Evolutionary conservation across 352 stramenopile species (phyloP), one percentile per base, ranked within the genome.

Genomic region (Globisporangium echinulatum): DNA sequence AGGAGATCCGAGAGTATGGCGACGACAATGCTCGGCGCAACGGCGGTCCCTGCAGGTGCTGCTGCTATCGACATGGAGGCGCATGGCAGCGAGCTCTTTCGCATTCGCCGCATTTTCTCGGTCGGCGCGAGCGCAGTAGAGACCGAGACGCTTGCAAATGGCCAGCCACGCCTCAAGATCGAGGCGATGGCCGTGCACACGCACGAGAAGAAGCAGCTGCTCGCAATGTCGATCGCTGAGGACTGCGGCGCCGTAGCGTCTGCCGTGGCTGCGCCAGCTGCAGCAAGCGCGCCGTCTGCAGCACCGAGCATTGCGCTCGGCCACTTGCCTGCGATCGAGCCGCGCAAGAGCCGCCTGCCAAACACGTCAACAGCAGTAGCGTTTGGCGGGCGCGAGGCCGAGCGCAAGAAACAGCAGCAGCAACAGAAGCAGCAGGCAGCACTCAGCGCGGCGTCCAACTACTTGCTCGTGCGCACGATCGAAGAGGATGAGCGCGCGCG

Each of bases 401-500:
- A 67, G 17, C 25, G 43, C 9, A 56, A 54, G 40, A 58, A 53
- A 25, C 40, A 47, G 37, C n/a, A 7, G 39, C 53, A 5, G 43
- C 43, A 15, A 15, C 43, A 15, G 25, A 44, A 44, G 3, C 40
- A 44, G 11, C 40, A 44, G 11, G 25, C 59, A 4, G 42, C 56
- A 9, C 42, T 57, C 25, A 66, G 60, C 54, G 39, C 52, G 5
- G 38, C 53, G 1, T 51, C 53, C 13, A 86, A 88, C 58, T 79
- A 77, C 43, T 53, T 95, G 52, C 53, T 95, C 38, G 49, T 95
- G 4, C 71, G 85, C 5, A 91, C 80, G 42, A 70, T 92, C 19
- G 85, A 93, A 54, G 83, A 92, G 56, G 85, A 95, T 62, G 67
- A 82, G 38, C 68, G 64, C 40, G 69, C 76, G 42, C 82, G 83